Evolutionary conservation across 495 filamentous ascomycete species (phyloP).

Genomic region (Xanthoparmelia taractica): DNA sequence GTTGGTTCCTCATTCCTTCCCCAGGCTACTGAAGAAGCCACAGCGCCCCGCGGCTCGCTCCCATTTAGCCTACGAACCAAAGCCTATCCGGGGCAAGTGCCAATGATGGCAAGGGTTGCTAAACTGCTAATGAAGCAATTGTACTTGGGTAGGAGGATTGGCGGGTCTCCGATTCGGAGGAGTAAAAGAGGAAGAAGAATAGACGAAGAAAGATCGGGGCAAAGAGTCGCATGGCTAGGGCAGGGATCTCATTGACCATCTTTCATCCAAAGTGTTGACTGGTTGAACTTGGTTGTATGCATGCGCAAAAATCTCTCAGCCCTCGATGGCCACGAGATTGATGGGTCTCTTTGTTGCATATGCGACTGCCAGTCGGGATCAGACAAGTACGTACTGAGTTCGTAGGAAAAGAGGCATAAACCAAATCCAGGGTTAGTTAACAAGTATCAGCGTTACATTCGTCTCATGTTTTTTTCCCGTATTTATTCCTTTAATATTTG

Average conservation of each 20-base stretch:
- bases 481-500: too few species aligned
- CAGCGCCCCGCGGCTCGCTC: not conserved
- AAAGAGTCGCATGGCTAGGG: constrained; percentile 13
- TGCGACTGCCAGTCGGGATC: not conserved
- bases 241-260: not conserved
- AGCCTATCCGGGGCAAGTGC: not conserved
- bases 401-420: not conserved
- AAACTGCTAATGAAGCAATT: not conserved
- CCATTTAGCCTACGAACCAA: not conserved
- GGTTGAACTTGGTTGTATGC: too few species aligned
- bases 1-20: not conserved
- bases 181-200: not conserved
- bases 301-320: constrained; percentile 3
- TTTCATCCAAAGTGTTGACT: too few species aligned
- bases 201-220: constrained; percentile 5
- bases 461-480: too few species aligned
- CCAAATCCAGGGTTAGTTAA: not conserved
- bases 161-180: not conserved
- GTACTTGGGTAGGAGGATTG: not conserved
- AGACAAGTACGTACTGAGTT: too few species aligned
- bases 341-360: not conserved
- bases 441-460: not conserved
- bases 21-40: not conserved
- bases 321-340: not conserved
- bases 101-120: not conserved